phyloP scores from a whole-genome alignment of 768 basidiomycete species.

The Hygrophorus pudorinus region DNA sequence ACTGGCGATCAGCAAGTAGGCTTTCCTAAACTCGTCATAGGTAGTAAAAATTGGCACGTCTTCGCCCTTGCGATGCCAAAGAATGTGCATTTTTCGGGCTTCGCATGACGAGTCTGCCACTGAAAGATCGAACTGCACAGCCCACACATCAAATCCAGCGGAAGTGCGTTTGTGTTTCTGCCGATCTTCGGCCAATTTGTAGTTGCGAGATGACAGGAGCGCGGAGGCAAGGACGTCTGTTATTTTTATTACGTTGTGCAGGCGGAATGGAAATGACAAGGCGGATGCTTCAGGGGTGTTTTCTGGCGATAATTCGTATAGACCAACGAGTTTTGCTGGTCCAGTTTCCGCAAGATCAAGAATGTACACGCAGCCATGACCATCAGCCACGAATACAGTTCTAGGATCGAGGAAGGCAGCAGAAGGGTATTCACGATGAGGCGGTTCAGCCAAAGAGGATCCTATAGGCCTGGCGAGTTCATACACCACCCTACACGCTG shows the following conservation, averaged over 20 bases:
- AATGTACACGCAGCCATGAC: conserved; percentile 56
- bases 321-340: conserved; percentile 37
- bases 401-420: conserved; percentile 42
- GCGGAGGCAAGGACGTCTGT: conserved; percentile 32
- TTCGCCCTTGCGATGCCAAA: conserved; percentile 63
- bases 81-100: conserved; percentile 33
- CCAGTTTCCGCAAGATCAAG: conserved; percentile 33
- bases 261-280: conserved; percentile 28
- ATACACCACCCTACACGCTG: conserved; percentile 46
- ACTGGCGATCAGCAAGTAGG: conserved; percentile 51
- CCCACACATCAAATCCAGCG: conserved; percentile 58
- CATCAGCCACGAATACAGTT: conserved; percentile 55
- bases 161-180: conserved; percentile 15
- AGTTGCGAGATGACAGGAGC: conserved; percentile 52
- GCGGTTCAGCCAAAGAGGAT: conserved; percentile 24
- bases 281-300: conserved; percentile 23
- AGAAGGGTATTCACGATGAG: conserved; percentile 69
- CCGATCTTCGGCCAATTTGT: conserved; percentile 17
- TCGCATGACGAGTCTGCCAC: conserved; percentile 22
- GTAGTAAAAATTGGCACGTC: conserved; percentile 56
- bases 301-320: conserved; percentile 35
- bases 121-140: conserved; percentile 39
- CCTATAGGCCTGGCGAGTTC: conserved; percentile 49
- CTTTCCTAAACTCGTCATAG: conserved; percentile 33
- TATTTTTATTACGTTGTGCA: conserved; percentile 31